phyloP scores from a whole-genome alignment of 2,329 filamentous ascomycete species.

The Fusarium nanum region DNA sequence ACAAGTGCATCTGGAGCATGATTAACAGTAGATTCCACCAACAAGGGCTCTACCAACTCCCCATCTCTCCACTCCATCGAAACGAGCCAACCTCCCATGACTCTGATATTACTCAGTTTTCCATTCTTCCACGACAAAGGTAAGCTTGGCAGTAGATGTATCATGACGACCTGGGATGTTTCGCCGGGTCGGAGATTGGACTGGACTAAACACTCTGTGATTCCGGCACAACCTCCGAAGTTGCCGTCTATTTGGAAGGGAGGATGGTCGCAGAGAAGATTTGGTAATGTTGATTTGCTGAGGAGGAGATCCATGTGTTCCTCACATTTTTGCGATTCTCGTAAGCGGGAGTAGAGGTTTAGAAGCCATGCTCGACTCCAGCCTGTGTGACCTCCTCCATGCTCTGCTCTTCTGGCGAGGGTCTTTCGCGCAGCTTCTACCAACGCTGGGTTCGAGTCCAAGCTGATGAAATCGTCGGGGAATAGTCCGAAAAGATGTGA shows the following conservation, averaged over 20 bases:
- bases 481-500: slow-evolving; percentile 63
- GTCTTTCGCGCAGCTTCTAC: slow-evolving; percentile 47
- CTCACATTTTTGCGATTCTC: slow-evolving; percentile 23
- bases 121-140: slow-evolving; percentile 29
- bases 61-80: slow-evolving; percentile 31
- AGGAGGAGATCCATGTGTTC: slow-evolving; percentile 38
- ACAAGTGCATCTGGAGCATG: slow-evolving; percentile 14
- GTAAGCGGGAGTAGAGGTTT: slow-evolving; percentile 60
- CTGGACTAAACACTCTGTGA: slow-evolving; percentile 41
- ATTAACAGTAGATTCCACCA: slow-evolving; percentile 8
- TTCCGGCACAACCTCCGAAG: slow-evolving; percentile 43
- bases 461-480: slow-evolving; percentile 52
- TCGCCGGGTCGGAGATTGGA: slow-evolving; percentile 10
- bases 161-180: slow-evolving; percentile 1
- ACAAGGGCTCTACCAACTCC: background rate
- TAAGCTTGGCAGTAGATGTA: slow-evolving; percentile 36
- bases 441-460: slow-evolving; percentile 36
- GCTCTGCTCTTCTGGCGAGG: slow-evolving; percentile 45
- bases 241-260: slow-evolving; percentile 50
- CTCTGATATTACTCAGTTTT: background rate
- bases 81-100: slow-evolving; percentile 31
- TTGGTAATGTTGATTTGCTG: slow-evolving; percentile 29
- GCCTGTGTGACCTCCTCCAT: slow-evolving; percentile 60
- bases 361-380: slow-evolving; percentile 65
- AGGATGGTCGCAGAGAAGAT: slow-evolving; percentile 39